Conservation (phyloP, 1,284 basidiomycete species). For the Rugosomyces carneus region DNA sequence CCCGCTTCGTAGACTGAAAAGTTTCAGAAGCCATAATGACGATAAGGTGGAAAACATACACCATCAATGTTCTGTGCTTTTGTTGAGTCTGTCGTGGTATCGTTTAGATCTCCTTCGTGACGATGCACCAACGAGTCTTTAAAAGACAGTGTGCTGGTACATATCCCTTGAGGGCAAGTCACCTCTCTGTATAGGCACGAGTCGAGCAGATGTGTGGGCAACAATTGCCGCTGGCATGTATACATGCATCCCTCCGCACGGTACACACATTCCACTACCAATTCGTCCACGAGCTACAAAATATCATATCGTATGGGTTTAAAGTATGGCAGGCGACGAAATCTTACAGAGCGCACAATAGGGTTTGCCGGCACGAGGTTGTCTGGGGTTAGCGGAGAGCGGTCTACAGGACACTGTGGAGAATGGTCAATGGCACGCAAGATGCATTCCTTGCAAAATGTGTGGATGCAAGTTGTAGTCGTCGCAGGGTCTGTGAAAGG, state of each 20-base stretch:
- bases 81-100: conserved; percentile 25
- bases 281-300: conserved; percentile 75
- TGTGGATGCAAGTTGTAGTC: conserved; percentile 72
- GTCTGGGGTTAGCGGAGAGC: conserved; percentile 48
- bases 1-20: neutral
- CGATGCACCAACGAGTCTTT: conserved; percentile 35
- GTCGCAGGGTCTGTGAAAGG: conserved; percentile 74
- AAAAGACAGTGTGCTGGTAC: conserved; percentile 37
- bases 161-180: conserved; percentile 43
- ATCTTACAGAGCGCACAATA: conserved; percentile 66
- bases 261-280: conserved; percentile 69
- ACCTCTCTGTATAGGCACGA: conserved; percentile 55
- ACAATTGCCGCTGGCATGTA: conserved; percentile 66
- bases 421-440: conserved; percentile 55
- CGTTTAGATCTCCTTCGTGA: conserved; percentile 25
- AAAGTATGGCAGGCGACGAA: conserved; percentile 4
- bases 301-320: neutral
- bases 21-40: neutral
- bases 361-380: conserved; percentile 60
- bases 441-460: conserved; percentile 79
- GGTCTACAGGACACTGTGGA: conserved; percentile 78
- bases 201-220: conserved; percentile 57
- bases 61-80: conserved; percentile 3
- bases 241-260: conserved; percentile 52
- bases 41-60: neutral